Evolutionary conservation across 495 filamentous ascomycete species (phyloP), one percentile per base, ranked within the genome.

Genomic region (Evernia prunastri): DNA sequence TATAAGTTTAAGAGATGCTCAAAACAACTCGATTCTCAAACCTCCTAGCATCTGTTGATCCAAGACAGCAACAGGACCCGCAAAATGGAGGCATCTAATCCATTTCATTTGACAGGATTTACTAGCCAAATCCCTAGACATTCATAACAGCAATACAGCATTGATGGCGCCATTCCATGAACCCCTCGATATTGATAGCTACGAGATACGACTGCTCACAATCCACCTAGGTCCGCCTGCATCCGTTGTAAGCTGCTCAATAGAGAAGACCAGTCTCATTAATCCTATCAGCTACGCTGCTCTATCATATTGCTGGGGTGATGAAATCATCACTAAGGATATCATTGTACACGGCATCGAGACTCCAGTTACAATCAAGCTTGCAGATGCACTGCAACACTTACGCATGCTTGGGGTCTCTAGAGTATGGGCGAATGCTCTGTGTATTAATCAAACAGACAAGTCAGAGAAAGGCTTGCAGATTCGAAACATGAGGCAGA

Each of bases 401-500:
- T 45, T 63, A 29, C 58, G 59, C 35, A 62, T 63, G 36, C 42
- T 60, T 31, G 49, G 58, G 18, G 25, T 61, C 31, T 23, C 59
- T 29, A 53, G n/a, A 54, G n/a, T 64, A 31, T 67, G 65, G 65
- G 60, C 45, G 3, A 61, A 67, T 60, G 61, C 65, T 20, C 54
- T 67, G 20, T 67, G 65, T 33, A 67, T 67, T 40, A 67, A 67
- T 51, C 65, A 64, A 36, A 42, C 10, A 54, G 65, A 67, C 47
- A 59, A 59, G 37, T 35, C 25, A 36, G 65, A 67, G 33, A 67
- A 60, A 31, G 53, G 45, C 8, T 31, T 43, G 37, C 62, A 67
- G 60, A 58, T 67, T 56, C 40, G 54, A 20, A 58, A 64, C 45
- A 67, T 65, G 65, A 51, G 35, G 36, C 39, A 47, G 0, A 60